A percentile compares a stretch with the other conserved stretches of the same genome.
These are phyloP conservation scores for Alternaria tenuissima DNA, from an alignment of 2,329 filamentous ascomycete species.

Conservation along the genomic window DNA sequence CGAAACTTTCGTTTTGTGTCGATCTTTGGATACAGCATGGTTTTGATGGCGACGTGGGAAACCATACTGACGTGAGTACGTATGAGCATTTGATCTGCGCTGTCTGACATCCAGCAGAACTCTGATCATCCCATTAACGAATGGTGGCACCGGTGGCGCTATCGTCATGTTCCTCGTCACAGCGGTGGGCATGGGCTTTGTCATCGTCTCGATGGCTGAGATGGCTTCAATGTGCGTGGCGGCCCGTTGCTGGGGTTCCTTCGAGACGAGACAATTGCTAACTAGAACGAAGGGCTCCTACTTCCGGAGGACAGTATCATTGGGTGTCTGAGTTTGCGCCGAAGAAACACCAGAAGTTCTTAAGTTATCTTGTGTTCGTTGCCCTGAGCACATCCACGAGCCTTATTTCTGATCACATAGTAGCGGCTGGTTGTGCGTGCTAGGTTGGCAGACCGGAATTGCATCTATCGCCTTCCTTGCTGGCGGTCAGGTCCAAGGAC, in stretches of 20 bases:
- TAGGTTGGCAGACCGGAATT: conserved; percentile 53
- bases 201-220: conserved; percentile 39
- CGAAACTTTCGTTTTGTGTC: conserved; percentile 39
- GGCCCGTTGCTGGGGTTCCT: too few relatives aligned
- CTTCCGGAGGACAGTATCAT: conserved; percentile 40
- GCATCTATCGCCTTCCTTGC: conserved; percentile 43
- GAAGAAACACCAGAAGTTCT: conserved; percentile 30
- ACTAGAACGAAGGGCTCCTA: conserved; percentile 22
- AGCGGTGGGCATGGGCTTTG: conserved; percentile 31
- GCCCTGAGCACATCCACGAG: neutral
- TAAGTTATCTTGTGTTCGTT: conserved; percentile 25
- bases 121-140: conserved; percentile 30
- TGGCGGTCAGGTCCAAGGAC: conserved; percentile 43
- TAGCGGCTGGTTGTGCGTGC: conserved; percentile 52
- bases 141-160: conserved; percentile 37
- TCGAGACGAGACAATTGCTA: too few relatives aligned
- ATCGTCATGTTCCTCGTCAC: conserved; percentile 38
- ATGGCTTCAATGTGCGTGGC: conserved; percentile 35
- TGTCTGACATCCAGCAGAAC: conserved; percentile 18
- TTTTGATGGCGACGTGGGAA: conserved; percentile 42
- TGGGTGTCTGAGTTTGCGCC: conserved; percentile 43
- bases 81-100: too few relatives aligned
- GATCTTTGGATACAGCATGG: conserved; percentile 38
- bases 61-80: conserved; percentile 25
- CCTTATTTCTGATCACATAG: neutral